Evolutionary conservation across 176 grass and related monocot genomes (phyloP), one percentile per base, ranked within the genome.

Genomic region (Luzula sylvatica): DNA sequence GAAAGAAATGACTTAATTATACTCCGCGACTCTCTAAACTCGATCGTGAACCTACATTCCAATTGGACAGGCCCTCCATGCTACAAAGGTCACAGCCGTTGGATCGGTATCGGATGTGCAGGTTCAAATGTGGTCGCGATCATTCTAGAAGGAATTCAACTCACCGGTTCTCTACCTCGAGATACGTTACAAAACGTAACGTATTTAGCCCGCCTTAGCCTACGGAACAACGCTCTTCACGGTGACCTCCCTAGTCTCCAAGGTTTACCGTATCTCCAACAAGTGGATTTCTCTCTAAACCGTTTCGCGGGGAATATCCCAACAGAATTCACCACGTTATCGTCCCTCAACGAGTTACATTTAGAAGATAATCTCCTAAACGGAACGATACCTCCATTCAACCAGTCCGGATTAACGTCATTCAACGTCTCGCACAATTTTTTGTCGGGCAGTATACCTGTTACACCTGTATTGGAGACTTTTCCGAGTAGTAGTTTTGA

Each of bases 371-470:
- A 98, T 75, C 78, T 90, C 27, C 74, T 98, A 49, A 90, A 14
- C 14, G 86, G 92, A 20, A 50, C 74, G 3, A 23, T 98, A 38
- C 86, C 86, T 8, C 59, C 74, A n/a, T 90, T 98, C 65, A 14
- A 42, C 28, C 92, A 98, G 72, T 22, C 6, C 0, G 61, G 46
- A 0, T 73, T 98, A 29, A 28, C 35, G 25, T 65, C 52, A 23
- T 82, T 98, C 68, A 87, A 98, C 38, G 85, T 98, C 14, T 98
- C 92, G 4, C 82, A 90, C 61, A 98, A 98, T 61, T 98, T 98
- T 41, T 78, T 98, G 53, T 75, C 75, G 42, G 92, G 92, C 0
- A 49, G 43, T 47, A 69, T 98, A 23, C 92, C 85, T 9, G 63
- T 0, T 48, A 95, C 80, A 7, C 39, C 20, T 24, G 65, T 60